A percentile compares a stretch with the other conserved stretches of the same genome.
These are phyloP conservation scores for Trichosporon asahii DNA, from an alignment of 1,284 basidiomycete genomes.

Conservation along the genomic window DNA sequence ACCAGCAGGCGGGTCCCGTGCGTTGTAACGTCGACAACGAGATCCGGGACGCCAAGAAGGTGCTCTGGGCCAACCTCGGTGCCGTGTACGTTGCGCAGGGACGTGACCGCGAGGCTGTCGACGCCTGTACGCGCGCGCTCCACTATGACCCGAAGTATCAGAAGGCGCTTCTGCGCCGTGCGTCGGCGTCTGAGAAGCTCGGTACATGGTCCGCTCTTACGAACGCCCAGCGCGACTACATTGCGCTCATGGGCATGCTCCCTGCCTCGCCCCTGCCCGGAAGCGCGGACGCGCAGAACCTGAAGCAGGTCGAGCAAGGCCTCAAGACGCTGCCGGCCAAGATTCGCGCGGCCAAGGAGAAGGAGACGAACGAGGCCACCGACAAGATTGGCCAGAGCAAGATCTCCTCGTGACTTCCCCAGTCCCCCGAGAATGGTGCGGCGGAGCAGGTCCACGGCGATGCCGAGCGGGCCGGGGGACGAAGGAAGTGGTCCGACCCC, in stretches of 20 bases:
- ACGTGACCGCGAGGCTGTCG: conserved; percentile 49
- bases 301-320: conserved; percentile 7
- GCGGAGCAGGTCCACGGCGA: neutral
- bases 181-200: conserved; percentile 74
- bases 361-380: conserved; percentile 16
- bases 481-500: neutral
- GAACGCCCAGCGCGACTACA: conserved; percentile 58
- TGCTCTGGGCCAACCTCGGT: conserved; percentile 46
- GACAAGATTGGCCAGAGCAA: conserved; percentile 14
- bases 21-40: conserved; percentile 32
- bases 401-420: neutral
- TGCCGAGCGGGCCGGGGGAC: neutral
- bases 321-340: conserved; percentile 18
- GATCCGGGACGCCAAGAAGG: conserved; percentile 37
- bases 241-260: conserved; percentile 17
- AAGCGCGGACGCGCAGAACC: conserved; percentile 10
- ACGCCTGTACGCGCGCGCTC: conserved; percentile 61
- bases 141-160: conserved; percentile 76
- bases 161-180: conserved; percentile 85
- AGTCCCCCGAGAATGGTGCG: neutral
- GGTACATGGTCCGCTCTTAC: conserved; percentile 76
- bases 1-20: conserved; percentile 19
- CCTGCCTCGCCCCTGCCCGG: conserved; percentile 8
- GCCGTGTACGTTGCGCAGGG: conserved; percentile 33
- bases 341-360: conserved; percentile 11